These are phyloP conservation scores for Fragosphaeria purpurea DNA, from an alignment of 2,329 filamentous ascomycete genomes.

Conservation along the genomic window DNA sequence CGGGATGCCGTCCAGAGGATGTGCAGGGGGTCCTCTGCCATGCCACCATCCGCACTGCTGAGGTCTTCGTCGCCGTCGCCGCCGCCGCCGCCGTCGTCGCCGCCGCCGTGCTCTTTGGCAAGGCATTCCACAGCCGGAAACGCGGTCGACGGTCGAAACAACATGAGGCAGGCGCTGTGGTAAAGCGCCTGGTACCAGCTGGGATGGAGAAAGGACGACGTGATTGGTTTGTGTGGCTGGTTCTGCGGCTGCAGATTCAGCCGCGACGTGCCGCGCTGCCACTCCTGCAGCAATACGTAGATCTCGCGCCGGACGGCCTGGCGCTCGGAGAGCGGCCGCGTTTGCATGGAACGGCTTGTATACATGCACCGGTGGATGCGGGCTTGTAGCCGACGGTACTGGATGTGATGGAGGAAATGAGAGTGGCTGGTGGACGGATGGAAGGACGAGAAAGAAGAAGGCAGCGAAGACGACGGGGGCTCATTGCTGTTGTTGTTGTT, in stretches of 20 bases:
- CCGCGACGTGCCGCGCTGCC: background rate
- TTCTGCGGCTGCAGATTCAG: background rate
- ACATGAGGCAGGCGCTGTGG: constrained; percentile 2
- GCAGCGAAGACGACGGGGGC: too few species aligned
- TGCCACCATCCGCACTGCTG: background rate
- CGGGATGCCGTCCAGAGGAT: constrained; percentile 1
- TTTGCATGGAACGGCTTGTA: background rate
- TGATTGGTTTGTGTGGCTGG: background rate
- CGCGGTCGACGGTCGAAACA: constrained; percentile 1
- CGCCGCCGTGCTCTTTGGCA: background rate
- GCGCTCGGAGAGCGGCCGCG: constrained; percentile 1
- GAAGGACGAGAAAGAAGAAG: too few species aligned
- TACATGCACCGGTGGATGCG: constrained; percentile 5
- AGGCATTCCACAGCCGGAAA: constrained; percentile 1
- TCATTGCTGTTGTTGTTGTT: background rate
- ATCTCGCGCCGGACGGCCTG: background rate
- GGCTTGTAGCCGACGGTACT: constrained; percentile 2
- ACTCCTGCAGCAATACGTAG: background rate
- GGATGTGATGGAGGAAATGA: background rate
- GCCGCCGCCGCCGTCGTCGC: background rate
- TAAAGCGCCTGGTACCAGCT: constrained; percentile 2
- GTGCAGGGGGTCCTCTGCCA: background rate
- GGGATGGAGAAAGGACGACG: background rate
- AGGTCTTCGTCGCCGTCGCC: background rate
- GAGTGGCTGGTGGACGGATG: background rate